Conservation (phyloP, 2,329 filamentous ascomycete species). For the Myriosclerotinia scirpicola region DNA sequence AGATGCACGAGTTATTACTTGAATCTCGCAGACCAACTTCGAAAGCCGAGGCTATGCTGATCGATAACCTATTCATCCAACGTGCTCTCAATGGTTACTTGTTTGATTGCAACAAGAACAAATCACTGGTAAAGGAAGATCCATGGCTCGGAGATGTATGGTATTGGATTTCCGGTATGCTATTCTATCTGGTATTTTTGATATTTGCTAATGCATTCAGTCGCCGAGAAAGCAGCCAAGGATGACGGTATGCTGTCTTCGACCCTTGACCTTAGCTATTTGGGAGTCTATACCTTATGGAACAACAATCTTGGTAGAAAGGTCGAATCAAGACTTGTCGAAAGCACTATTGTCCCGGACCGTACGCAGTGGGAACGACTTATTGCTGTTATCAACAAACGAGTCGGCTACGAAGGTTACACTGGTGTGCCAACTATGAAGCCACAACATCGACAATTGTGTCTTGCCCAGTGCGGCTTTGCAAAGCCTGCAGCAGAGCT, state of each 20-base stretch:
- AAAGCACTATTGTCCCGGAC: constrained; percentile 48
- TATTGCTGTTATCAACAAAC: constrained; percentile 63
- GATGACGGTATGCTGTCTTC: constrained; percentile 70
- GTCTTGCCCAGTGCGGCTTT: constrained; percentile 73
- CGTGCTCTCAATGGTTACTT: constrained; percentile 62
- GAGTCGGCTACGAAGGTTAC: constrained; percentile 60
- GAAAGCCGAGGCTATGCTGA: constrained; percentile 28
- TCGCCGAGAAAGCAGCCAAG: constrained; percentile 62
- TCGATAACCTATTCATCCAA: constrained; percentile 56
- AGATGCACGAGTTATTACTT: constrained; percentile 54
- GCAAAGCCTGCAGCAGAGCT: constrained; percentile 55
- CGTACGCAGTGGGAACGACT: constrained; percentile 58
- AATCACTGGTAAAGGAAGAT: constrained; percentile 66
- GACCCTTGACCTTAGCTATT: constrained; percentile 70
- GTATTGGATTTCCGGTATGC: constrained; percentile 68
- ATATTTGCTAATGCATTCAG: constrained; percentile 41
- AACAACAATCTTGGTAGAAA: constrained; percentile 63
- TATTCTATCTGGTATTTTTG: constrained; percentile 7
- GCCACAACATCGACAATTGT: constrained; percentile 71
- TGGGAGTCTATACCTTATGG: constrained; percentile 75
- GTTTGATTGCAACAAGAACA: constrained; percentile 65
- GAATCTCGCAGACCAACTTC: constrained; percentile 44
- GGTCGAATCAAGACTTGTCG: constrained; percentile 49
- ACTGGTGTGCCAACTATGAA: constrained; percentile 62
- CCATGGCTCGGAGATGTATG: constrained; percentile 77